These are phyloP conservation scores for Sporothrix brasiliensis DNA, from an alignment of 2,329 filamentous ascomycete genomes.

Conservation along the genomic window DNA sequence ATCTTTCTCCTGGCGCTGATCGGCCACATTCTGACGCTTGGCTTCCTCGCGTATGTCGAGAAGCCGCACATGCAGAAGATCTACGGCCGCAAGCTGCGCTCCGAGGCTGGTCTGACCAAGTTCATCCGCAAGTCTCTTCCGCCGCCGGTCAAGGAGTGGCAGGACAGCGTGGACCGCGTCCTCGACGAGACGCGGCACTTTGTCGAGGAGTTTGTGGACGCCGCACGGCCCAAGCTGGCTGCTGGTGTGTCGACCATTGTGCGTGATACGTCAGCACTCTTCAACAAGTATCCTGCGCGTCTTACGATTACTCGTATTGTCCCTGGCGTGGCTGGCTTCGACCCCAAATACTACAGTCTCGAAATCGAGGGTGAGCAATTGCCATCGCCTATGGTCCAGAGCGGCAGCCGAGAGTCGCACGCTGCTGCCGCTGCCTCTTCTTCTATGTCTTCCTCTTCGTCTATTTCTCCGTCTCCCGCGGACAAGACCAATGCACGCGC, in stretches of 20 bases:
- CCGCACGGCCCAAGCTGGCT: conserved; percentile 80
- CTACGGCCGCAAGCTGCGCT: conserved; percentile 80
- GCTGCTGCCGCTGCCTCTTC: background rate
- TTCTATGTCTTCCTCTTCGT: background rate
- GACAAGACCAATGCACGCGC: conserved; percentile 66
- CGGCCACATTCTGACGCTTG: conserved; percentile 81
- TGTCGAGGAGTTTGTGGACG: conserved; percentile 87
- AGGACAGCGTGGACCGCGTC: conserved; percentile 83
- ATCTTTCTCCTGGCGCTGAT: conserved; percentile 85
- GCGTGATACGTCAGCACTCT: conserved; percentile 81
- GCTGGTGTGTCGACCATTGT: conserved; percentile 85
- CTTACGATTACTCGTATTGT: conserved; percentile 80
- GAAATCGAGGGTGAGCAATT: conserved; percentile 65
- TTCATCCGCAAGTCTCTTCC: conserved; percentile 87
- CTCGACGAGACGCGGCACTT: conserved; percentile 85
- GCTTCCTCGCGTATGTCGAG: conserved; percentile 90
- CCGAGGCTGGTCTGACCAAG: conserved; percentile 88
- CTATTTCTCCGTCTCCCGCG: no score
- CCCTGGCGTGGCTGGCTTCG: conserved; percentile 76
- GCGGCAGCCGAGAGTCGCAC: conserved; percentile 43
- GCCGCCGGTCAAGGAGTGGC: conserved; percentile 77
- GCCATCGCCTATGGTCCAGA: background rate
- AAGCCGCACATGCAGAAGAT: conserved; percentile 98
- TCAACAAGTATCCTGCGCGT: conserved; percentile 85
- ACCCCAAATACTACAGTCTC: conserved; percentile 79